These are phyloP conservation scores for Agrostemma githago DNA, from an alignment of 148 eudicot species.

Conservation along the genomic window DNA sequence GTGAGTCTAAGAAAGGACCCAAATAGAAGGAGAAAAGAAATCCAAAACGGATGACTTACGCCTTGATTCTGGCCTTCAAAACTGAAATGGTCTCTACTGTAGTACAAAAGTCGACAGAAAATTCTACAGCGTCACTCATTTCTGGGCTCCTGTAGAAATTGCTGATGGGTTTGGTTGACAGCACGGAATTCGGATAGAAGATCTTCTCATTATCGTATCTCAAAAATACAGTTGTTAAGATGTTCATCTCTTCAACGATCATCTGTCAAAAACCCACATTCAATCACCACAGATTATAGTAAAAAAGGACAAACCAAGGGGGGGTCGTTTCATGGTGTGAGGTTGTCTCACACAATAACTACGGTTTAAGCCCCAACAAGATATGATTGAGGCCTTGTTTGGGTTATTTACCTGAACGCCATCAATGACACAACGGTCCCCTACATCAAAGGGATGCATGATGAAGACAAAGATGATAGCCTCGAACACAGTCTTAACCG, in stretches of 20 bases:
- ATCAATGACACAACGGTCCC: slow-evolving; percentile 84
- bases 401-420: slow-evolving; percentile 57
- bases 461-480: slow-evolving; percentile 68
- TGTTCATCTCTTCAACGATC: slow-evolving; percentile 89
- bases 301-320: too few relatives aligned
- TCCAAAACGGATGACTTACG: slow-evolving; percentile 25
- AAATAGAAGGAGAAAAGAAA: neutral
- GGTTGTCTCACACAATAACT: too few relatives aligned
- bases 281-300: too few relatives aligned
- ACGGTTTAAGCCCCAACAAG: too few relatives aligned
- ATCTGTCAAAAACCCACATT: slow-evolving; percentile 39
- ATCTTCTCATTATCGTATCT: slow-evolving; percentile 74
- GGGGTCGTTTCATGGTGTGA: too few relatives aligned
- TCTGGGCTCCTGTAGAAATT: slow-evolving; percentile 80
- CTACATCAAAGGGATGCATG: slow-evolving; percentile 88
- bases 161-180: slow-evolving; percentile 70
- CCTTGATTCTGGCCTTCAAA: slow-evolving; percentile 52
- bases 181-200: slow-evolving; percentile 62
- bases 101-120: slow-evolving; percentile 56
- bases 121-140: slow-evolving; percentile 67
- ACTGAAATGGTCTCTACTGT: slow-evolving; percentile 59
- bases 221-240: slow-evolving; percentile 72
- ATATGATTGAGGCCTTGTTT: neutral
- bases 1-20: neutral
- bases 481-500: slow-evolving; percentile 62